These are phyloP conservation scores for Mitragyna speciosa DNA, from an alignment of 257 asterid species.

Conservation along the genomic window DNA sequence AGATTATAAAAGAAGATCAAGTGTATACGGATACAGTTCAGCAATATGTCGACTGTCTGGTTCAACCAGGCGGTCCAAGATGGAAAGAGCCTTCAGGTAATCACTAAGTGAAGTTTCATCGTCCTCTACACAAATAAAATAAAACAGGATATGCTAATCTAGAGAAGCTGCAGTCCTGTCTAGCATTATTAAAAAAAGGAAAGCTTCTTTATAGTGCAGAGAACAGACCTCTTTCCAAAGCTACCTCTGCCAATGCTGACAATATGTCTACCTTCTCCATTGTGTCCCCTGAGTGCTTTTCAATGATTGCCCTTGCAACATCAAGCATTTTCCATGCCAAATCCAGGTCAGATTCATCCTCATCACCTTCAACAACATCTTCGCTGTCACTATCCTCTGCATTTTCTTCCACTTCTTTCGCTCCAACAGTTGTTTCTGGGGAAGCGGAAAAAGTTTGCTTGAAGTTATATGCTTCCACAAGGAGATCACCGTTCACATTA, in stretches of 20 bases:
- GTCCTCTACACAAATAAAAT: conserved; percentile 61
- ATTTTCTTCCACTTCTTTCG: conserved; percentile 38
- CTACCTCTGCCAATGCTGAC: conserved; percentile 93
- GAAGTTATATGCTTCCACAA: background rate
- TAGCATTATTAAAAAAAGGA: background rate
- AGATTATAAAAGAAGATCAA: background rate
- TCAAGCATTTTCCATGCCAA: conserved; percentile 99
- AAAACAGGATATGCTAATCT: conserved; percentile 4
- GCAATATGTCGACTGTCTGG: conserved; percentile 88
- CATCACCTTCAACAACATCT: conserved; percentile 78
- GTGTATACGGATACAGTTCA: conserved; percentile 80
- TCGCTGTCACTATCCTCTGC: conserved; percentile 65
- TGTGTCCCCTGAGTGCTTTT: conserved; percentile 68
- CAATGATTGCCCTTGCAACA: conserved; percentile 91
- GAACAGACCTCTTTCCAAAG: conserved; percentile 87
- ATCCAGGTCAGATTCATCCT: conserved; percentile 96
- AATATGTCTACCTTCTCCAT: conserved; percentile 91
- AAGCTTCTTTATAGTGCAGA: background rate
- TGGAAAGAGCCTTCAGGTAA: conserved; percentile 83
- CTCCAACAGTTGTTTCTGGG: conserved; percentile 21
- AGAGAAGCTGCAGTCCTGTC: background rate
- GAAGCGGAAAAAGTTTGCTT: background rate
- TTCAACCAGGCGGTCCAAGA: conserved; percentile 79
- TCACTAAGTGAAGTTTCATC: conserved; percentile 90
- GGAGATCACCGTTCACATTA: background rate